A percentile compares a stretch with the other conserved stretches of the same genome.
Conservation (phyloP, 495 filamentous ascomycete genomes). For the Neurospora discreta region DNA sequence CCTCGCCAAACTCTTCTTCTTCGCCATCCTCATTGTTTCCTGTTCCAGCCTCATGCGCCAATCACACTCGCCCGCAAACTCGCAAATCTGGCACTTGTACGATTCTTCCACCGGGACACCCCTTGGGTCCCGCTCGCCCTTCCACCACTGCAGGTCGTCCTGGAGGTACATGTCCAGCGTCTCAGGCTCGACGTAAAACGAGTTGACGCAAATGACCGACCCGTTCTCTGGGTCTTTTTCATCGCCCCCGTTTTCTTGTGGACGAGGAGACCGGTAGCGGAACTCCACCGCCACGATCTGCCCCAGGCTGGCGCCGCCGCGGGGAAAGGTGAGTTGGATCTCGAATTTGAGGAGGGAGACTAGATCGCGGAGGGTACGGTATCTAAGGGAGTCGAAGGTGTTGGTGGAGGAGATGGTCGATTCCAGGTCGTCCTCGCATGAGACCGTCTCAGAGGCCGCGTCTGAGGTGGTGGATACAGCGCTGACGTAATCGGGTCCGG, state of each 20-base stretch:
- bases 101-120: slow-evolving; percentile 84
- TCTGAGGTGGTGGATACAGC: slow-evolving; percentile 32
- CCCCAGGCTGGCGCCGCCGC: slow-evolving; percentile 37
- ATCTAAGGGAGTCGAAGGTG: slow-evolving; percentile 12
- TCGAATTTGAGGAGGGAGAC: slow-evolving; percentile 30
- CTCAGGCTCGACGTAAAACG: slow-evolving; percentile 56
- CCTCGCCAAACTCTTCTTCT: slow-evolving; percentile 1
- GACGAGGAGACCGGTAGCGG: slow-evolving; percentile 22
- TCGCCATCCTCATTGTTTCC: slow-evolving; percentile 12
- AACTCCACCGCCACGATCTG: slow-evolving; percentile 55
- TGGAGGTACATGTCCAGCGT: slow-evolving; percentile 52
- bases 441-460: background rate
- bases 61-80: slow-evolving; percentile 43
- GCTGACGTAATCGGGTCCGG: background rate
- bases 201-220: slow-evolving; percentile 46
- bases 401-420: background rate
- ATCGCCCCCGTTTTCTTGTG: background rate
- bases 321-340: slow-evolving; percentile 46
- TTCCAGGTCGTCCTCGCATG: background rate
- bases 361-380: slow-evolving; percentile 29
- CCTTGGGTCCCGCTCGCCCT: slow-evolving; percentile 59
- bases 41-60: slow-evolving; percentile 37
- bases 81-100: slow-evolving; percentile 66
- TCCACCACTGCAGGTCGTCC: slow-evolving; percentile 77
- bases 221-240: slow-evolving; percentile 27